A percentile compares a stretch with the other conserved stretches of the same genome.
Evolutionary conservation across 495 filamentous ascomycete species (phyloP).

Genomic region (Xeromyces bisporus): DNA sequence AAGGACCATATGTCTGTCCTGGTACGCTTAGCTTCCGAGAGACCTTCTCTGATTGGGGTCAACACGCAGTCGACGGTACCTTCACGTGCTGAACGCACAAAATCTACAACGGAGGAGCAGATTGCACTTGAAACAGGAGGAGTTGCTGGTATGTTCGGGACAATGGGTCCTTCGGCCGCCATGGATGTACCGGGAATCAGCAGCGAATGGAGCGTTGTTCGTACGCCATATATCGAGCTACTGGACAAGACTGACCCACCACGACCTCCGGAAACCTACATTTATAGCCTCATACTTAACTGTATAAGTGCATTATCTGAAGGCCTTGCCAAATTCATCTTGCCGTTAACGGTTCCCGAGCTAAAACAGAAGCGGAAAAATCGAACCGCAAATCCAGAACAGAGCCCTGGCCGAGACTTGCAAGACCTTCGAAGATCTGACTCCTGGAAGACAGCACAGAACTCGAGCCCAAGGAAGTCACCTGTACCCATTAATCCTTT

Average conservation of each 20-base stretch:
- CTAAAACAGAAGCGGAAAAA: slow-evolving; percentile 37
- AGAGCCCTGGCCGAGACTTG: slow-evolving; percentile 22
- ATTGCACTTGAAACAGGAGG: slow-evolving; percentile 75
- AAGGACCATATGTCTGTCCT: slow-evolving; percentile 67
- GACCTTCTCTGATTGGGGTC: slow-evolving; percentile 70
- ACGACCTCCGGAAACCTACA: slow-evolving; percentile 71
- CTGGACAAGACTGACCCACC: slow-evolving; percentile 85
- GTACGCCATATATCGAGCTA: slow-evolving; percentile 81
- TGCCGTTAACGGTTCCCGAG: slow-evolving; percentile 68
- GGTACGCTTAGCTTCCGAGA: slow-evolving; percentile 79
- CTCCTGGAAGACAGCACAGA: slow-evolving; percentile 12
- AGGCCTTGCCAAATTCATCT: slow-evolving; percentile 77
- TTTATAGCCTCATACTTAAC: slow-evolving; percentile 75
- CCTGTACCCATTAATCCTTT: slow-evolving; percentile 68
- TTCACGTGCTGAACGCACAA: slow-evolving; percentile 21
- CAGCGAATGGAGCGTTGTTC: slow-evolving; percentile 72
- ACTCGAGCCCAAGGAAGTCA: slow-evolving; percentile 36
- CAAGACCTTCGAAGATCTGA: slow-evolving; percentile 24
- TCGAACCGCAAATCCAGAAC: slow-evolving; percentile 17
- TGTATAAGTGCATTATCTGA: slow-evolving; percentile 83
- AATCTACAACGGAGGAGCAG: slow-evolving; percentile 49
- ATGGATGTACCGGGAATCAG: slow-evolving; percentile 60
- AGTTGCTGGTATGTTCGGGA: slow-evolving; percentile 71
- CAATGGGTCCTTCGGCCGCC: slow-evolving; percentile 48
- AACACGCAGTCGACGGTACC: slow-evolving; percentile 74